Evolutionary conservation across 2,329 filamentous ascomycete genomes (phyloP), one percentile per base, ranked within the genome.

Genomic region (Pseudomassariella vexata): DNA sequence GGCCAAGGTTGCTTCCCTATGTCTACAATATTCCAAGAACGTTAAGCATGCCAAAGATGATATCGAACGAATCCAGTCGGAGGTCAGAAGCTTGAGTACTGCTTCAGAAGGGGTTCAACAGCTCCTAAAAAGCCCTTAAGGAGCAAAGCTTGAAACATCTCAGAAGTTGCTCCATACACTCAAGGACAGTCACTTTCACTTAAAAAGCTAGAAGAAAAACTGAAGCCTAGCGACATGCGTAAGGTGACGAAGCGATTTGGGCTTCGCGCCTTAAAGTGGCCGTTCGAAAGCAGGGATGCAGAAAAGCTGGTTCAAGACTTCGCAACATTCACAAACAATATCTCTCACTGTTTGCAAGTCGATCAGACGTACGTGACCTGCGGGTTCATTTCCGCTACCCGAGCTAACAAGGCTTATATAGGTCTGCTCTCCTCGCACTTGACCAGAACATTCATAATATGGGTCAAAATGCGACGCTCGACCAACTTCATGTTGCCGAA

Each of bases 241-340:
- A 56, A 53, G 31, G 27, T 36, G 1, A 60, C 59, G 50, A 49
- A 42, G 18, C 42, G 42, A n/a, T 30, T 53, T 29, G 49, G 57
- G 19, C 18, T 57, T 10, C 50, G 53, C 35, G 49, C 55, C 27
- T 44, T 63, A 9, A 63, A 55, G 43, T 64, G 57, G 60, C 59
- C 57, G 3, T 55, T 63, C 26, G 44, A 49, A 17, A 59, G 49
- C 24, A 51, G 55, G 24, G 47, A 62, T 28, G 48, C 60, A 20
- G 32, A 23, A 15, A 30, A 16, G 19, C 15, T 22, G 4, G 8
- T 30, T 2, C 6, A 1, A n/a, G 17, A 30, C 19, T 6, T 30
- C 6, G 11, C 7, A 2, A 5, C 18, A 5, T 16, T 30, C n/a
- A 22, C 9, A 11, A 9, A 14, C 7, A 8, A 2, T 6, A 17